phyloP scores from a whole-genome alignment of 352 stramenopile genomes.

The Phytophthora hibernalis region DNA sequence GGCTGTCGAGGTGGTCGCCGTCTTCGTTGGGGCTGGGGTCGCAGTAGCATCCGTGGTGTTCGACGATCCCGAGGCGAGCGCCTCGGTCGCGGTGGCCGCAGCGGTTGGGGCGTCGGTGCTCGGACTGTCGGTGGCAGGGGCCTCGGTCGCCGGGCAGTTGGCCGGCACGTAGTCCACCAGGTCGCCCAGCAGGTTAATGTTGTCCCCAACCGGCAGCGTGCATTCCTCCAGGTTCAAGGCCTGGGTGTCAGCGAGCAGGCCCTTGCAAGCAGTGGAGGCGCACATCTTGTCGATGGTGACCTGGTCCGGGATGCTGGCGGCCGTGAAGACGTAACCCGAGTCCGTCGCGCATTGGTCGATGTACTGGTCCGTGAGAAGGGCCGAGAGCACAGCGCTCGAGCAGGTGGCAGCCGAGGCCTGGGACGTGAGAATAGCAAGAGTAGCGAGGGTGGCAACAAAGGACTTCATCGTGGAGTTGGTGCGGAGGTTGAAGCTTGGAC shows the following conservation, averaged over 20 bases:
- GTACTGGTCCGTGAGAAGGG: constrained; percentile 38
- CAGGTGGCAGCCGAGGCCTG: constrained; percentile 27
- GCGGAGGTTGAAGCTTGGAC: constrained; percentile 22
- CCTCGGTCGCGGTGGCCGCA: not conserved
- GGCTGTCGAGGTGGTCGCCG: constrained; percentile 8
- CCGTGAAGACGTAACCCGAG: constrained; percentile 43
- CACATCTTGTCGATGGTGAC: constrained; percentile 37
- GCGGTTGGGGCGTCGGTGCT: constrained; percentile 1
- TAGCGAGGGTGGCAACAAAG: constrained; percentile 27
- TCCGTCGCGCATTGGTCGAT: constrained; percentile 34
- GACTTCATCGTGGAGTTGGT: constrained; percentile 39
- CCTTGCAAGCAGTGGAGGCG: constrained; percentile 32
- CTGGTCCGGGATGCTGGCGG: constrained; percentile 30
- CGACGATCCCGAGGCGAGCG: not conserved
- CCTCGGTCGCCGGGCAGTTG: constrained; percentile 24
- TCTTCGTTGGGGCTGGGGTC: constrained; percentile 9
- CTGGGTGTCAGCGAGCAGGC: constrained; percentile 28
- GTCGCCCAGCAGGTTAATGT: constrained; percentile 36
- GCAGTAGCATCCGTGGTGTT: constrained; percentile 2
- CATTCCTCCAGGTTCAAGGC: constrained; percentile 36
- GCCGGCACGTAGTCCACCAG: constrained; percentile 42
- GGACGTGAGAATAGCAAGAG: constrained; percentile 26
- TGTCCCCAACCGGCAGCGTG: constrained; percentile 33
- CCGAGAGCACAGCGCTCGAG: constrained; percentile 14
- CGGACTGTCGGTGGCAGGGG: not conserved